Conservation (phyloP, 73 alveolate genomes). For the Paramecium bursaria region DNA sequence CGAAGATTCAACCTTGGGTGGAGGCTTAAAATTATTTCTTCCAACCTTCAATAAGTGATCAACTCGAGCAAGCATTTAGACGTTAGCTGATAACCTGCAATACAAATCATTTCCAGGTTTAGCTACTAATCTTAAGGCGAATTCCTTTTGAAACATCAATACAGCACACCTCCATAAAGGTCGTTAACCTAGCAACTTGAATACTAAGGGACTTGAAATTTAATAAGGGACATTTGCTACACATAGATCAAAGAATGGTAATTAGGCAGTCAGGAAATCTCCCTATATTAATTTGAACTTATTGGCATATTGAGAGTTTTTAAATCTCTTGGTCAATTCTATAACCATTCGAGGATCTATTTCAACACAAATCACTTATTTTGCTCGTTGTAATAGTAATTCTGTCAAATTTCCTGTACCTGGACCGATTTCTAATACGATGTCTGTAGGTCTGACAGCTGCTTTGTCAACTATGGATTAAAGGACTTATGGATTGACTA, state of each 20-base stretch:
- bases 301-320: conserved; percentile 86
- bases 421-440: conserved; percentile 98
- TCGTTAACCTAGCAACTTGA: conserved; percentile 94
- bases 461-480: conserved; percentile 93
- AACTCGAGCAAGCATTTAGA: conserved; percentile 93
- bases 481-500: conserved; percentile 94
- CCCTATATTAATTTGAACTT: conserved; percentile 95
- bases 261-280: conserved; percentile 91
- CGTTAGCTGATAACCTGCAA: conserved; percentile 97
- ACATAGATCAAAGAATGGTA: conserved; percentile 98
- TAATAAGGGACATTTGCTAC: conserved; percentile 98
- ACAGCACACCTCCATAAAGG: conserved; percentile 98
- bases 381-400: conserved; percentile 90
- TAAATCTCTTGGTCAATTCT: conserved; percentile 94
- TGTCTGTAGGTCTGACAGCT: conserved; percentile 97
- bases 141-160: conserved; percentile 97
- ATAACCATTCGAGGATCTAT: conserved; percentile 98
- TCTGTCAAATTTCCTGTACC: conserved; percentile 99
- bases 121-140: conserved; percentile 98
- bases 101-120: conserved; percentile 98
- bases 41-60: conserved; percentile 97
- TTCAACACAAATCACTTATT: conserved; percentile 97
- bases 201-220: conserved; percentile 97
- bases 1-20: conserved; percentile 99
- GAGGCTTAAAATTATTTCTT: conserved; percentile 97